Base-by-base conservation (phyloP, 1,139 yeast species). In the Torulaspora pretoriensis region DNA sequence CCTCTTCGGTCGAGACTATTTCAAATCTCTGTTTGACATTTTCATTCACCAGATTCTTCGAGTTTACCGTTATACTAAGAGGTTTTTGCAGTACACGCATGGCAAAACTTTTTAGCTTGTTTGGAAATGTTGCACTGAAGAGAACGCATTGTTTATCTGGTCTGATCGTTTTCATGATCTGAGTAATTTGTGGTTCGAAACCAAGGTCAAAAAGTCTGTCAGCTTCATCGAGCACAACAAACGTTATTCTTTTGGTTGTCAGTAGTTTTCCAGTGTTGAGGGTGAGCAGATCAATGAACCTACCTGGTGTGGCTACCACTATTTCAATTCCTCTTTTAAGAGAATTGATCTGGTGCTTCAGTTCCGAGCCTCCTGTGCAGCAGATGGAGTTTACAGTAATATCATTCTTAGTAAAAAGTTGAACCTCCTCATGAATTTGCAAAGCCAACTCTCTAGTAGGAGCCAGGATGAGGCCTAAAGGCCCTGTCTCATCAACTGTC, bases 191-290 rank as follows among this genome's bases (percentile, higher is more conserved):
- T 0, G 98, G 98, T 59, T 89, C 98, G 68, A 94, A 94, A 1
- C 99, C 99, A 78, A 92, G 73, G 65, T 92, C 99, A 68, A 90
- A 90, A 86, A 92, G 82, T 55, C 99, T 70, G 65, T 94, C 99
- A 1, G 98, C 97, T 63, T 94, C 99, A 63, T 94, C 99, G 47
- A 94, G 69, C 0, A 90, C 96, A 14, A 88, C 74, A 63, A 83
- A 89, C 0, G 96, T 83, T 3, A 86, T 80, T 35, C 94, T 69
- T 35, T 70, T 69, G 14, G 92, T 70, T 48, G 80, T 82, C 2
- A 92, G 71, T 0, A 90, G 79, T 40, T 90, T 72, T 0, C 97
- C 97, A 35, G 79, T 71, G 61, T 92, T 92, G 1, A 95, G 85
- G 1, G 95, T 82, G 24, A 94, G 68, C 35, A 94, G 68, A 66